These are phyloP conservation scores for Thozetella sp. DNA, from an alignment of 495 filamentous ascomycete species.

Conservation along the genomic window DNA sequence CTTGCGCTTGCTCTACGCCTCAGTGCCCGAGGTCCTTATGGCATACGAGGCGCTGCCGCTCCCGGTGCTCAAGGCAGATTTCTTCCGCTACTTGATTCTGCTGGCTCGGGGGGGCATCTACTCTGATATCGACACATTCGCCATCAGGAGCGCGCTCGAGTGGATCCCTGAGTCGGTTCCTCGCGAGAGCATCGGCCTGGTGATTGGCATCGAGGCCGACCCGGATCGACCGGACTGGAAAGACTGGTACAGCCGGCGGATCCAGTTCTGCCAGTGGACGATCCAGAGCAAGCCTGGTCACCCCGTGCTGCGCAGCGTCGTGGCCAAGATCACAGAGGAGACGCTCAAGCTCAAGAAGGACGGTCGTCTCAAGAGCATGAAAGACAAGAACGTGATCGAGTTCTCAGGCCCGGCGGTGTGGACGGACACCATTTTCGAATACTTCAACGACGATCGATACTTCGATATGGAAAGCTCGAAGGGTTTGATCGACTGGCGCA, in stretches of 20 bases:
- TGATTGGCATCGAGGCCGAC: constrained; percentile 95
- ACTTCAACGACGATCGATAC: constrained; percentile 89
- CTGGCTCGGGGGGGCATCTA: constrained; percentile 95
- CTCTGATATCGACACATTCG: constrained; percentile 92
- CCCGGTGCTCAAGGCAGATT: constrained; percentile 92
- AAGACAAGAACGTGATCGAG: constrained; percentile 85
- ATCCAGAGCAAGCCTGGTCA: constrained; percentile 96
- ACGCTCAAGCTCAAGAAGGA: constrained; percentile 74
- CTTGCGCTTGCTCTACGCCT: constrained; percentile 81
- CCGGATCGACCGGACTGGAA: constrained; percentile 91
- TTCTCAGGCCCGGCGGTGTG: constrained; percentile 94
- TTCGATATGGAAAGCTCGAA: constrained; percentile 76
- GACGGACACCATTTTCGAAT: constrained; percentile 91
- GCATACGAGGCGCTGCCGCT: constrained; percentile 85
- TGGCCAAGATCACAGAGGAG: constrained; percentile 81
- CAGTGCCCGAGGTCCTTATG: constrained; percentile 89
- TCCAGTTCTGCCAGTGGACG: constrained; percentile 99
- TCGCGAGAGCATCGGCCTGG: constrained; percentile 73
- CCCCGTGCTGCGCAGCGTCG: constrained; percentile 85
- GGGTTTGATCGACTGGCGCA: constrained; percentile 78
- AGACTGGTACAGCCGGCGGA: constrained; percentile 92
- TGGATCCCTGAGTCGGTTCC: constrained; percentile 86
- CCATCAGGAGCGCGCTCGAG: constrained; percentile 77
- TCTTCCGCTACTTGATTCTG: constrained; percentile 95
- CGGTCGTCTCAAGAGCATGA: constrained; percentile 63